Evolutionary conservation across 2,329 filamentous ascomycete species (phyloP).

Genomic region (Ascosphaera aggregata): DNA sequence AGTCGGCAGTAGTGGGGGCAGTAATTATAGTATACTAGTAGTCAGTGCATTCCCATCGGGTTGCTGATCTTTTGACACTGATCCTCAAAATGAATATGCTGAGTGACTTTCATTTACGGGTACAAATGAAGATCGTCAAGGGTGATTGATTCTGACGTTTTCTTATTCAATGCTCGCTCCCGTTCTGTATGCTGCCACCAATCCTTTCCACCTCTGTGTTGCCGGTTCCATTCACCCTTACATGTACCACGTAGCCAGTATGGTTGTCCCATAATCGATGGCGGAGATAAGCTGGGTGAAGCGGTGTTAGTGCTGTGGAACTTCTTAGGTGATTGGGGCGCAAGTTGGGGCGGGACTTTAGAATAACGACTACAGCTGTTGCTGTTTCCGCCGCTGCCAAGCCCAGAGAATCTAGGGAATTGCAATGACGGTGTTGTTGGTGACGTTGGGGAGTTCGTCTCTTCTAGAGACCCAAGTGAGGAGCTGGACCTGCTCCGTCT

Average conservation of each 20-base stretch:
- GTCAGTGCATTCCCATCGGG: no score
- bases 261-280: slow-evolving; percentile 5
- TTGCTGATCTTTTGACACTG: no score
- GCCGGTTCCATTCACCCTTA: slow-evolving; percentile 20
- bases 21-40: no score
- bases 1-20: no score
- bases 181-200: slow-evolving; percentile 24
- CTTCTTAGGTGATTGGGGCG: slow-evolving; percentile 7
- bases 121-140: background rate
- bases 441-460: slow-evolving; percentile 10
- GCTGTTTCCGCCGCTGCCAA: slow-evolving; percentile 13
- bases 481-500: slow-evolving; percentile 8
- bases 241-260: slow-evolving; percentile 21
- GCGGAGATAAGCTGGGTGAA: background rate
- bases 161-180: slow-evolving; percentile 12
- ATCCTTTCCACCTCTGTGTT: slow-evolving; percentile 17
- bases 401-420: slow-evolving; percentile 6
- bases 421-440: slow-evolving; percentile 3
- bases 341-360: slow-evolving; percentile 8
- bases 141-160: background rate
- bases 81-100: no score
- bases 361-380: slow-evolving; percentile 5
- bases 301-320: background rate
- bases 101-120: background rate
- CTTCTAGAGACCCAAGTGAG: slow-evolving; percentile 2